Base-by-base conservation (phyloP, 768 basidiomycete species). In the Lactarius hatsudake region DNA sequence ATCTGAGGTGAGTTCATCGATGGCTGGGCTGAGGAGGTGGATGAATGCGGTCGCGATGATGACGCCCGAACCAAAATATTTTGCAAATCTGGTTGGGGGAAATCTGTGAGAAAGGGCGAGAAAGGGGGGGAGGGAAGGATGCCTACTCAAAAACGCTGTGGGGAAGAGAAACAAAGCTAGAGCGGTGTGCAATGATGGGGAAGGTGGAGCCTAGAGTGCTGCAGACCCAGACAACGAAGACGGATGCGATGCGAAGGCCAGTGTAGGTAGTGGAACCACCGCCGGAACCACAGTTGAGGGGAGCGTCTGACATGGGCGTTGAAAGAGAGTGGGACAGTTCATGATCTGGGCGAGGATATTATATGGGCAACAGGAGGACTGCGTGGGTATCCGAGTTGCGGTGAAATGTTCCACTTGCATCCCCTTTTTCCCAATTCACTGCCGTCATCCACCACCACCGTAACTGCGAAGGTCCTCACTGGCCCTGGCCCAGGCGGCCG, bases 221-320 rank as follows among this genome's bases (percentile, higher is more conserved):
- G 28, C 84, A 82, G 3, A 79, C 73, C 65, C 91, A 80, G 73
- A 94, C 86, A 71, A 94, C 80, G 77, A 94, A 94, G 69, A 93
- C 76, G 26, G 90, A 85, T 0, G 83, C 91, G 57, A 93, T 80
- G 5, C 92, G 84, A 55, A 94, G 78, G 38, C 79, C 75, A 5
- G 82, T 75, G 67, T 81, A 78, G 2, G 80, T 76, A 69, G 84
- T 76, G 23, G 79, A 78, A n/a, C 84, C 84, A 36, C 84, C 83
- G 20, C 83, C 84, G 8, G 76, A 72, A 55, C 82, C 82, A 74
- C 89, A 91, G 62, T 75, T 71, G 26, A 55, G 61, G 12, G 61
- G 18, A 45, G 43, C 55, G 23, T 9, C n/a, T n/a, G 66, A 42
- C 23, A 60, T 34, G 34, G 8, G 17, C 26, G 58, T 53, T 12